A percentile compares a stretch with the other conserved stretches of the same genome.
Evolutionary conservation across 306 rosid species (phyloP).

Genomic region (Styphnolobium japonicum): DNA sequence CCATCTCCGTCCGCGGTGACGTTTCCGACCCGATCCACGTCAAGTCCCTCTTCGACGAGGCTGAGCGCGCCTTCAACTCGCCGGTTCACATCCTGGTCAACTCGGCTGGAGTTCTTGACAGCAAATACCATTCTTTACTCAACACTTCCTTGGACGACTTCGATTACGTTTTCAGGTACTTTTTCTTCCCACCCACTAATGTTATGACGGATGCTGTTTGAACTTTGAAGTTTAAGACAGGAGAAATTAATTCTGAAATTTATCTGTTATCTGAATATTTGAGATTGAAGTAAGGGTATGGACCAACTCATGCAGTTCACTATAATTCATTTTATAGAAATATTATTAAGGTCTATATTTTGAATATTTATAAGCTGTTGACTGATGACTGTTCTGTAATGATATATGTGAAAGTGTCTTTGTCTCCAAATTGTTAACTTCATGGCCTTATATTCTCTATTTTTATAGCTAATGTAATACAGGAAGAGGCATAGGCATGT

Average conservation of each 20-base stretch:
- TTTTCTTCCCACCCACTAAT: no score
- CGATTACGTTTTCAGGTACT: slow-evolving; percentile 27
- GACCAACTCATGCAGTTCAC: no score
- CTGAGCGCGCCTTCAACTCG: slow-evolving; percentile 29
- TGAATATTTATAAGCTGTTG: no score
- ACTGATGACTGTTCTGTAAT: neutral
- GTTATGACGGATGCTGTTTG: no score
- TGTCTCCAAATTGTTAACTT: neutral
- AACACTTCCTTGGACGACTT: slow-evolving; percentile 28
- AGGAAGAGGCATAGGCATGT: neutral
- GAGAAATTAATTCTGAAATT: no score
- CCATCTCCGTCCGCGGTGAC: slow-evolving; percentile 37
- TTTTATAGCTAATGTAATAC: neutral
- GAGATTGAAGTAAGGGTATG: no score
- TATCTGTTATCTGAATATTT: no score
- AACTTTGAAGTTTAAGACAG: no score
- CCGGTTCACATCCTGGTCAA: slow-evolving; percentile 39
- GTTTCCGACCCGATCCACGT: slow-evolving; percentile 38
- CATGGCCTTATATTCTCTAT: neutral
- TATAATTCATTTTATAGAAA: no score
- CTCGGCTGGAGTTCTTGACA: slow-evolving; percentile 27
- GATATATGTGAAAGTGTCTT: neutral
- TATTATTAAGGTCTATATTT: no score
- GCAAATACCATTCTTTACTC: slow-evolving; percentile 28
- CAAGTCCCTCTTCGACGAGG: slow-evolving; percentile 41